Evolutionary conservation across 176 grass and related monocot genomes (phyloP).

Genomic region (Guadua angustifolia): DNA sequence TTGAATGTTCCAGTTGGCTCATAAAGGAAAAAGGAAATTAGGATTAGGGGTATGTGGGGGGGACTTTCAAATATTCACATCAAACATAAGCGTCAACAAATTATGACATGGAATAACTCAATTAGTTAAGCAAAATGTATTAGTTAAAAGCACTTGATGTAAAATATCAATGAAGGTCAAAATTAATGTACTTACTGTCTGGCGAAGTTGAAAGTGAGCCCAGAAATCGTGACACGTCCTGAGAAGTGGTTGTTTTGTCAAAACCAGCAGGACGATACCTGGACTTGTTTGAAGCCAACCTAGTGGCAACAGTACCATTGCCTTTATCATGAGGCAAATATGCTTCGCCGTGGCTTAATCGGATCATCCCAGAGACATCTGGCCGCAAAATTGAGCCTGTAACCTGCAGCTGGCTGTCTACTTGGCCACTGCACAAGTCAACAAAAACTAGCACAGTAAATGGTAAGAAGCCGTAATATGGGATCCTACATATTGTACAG

Average conservation of each 20-base stretch:
- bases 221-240: constrained; percentile 61
- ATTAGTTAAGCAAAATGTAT: constrained; percentile 23
- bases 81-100: neutral
- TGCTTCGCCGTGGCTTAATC: constrained; percentile 88
- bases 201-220: constrained; percentile 62
- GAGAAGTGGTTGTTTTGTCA: constrained; percentile 60
- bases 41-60: neutral
- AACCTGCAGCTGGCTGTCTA: constrained; percentile 89
- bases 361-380: constrained; percentile 89
- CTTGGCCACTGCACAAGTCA: constrained; percentile 79
- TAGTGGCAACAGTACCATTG: constrained; percentile 68
- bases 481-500: constrained; percentile 5
- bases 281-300: constrained; percentile 61
- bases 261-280: constrained; percentile 64
- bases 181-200: constrained; percentile 55
- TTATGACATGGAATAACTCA: neutral
- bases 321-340: constrained; percentile 99
- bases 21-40: constrained; percentile 34
- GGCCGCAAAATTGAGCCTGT: constrained; percentile 91
- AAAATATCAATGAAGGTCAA: constrained; percentile 32
- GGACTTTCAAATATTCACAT: neutral
- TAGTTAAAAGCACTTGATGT: neutral
- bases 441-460: constrained; percentile 27
- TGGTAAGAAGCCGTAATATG: constrained; percentile 10
- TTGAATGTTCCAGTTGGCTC: constrained; percentile 35